phyloP scores from a whole-genome alignment of 345 rosid genomes.

The Acer yangbiense region DNA sequence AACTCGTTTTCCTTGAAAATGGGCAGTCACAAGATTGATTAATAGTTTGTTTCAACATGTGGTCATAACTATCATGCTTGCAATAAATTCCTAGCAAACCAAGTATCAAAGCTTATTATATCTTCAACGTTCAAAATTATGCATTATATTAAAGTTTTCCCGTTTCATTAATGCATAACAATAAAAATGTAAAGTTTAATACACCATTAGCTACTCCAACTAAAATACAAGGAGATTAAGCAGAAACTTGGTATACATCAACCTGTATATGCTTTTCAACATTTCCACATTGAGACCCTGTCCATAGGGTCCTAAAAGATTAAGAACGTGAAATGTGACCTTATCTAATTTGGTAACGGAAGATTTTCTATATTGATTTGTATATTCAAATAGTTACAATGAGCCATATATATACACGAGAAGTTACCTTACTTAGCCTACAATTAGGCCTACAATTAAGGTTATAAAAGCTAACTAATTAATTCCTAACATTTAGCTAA shows the following conservation, averaged over 20 bases:
- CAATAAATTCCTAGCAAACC: background rate
- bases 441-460: no score
- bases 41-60: background rate
- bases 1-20: background rate
- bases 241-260: background rate
- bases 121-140: background rate
- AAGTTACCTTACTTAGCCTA: no score
- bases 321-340: background rate
- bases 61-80: background rate
- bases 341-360: background rate
- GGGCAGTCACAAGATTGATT: background rate
- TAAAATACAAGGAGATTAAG: background rate
- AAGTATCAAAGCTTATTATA: background rate
- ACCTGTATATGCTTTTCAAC: background rate
- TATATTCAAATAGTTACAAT: no score
- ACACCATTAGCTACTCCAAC: background rate
- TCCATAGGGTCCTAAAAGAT: background rate
- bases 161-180: background rate
- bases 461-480: no score
- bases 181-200: background rate
- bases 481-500: no score
- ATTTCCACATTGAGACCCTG: background rate
- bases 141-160: background rate
- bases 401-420: no score
- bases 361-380: no score